Conservation (phyloP, 805 yeast species). For the Hagleromyces aurorensis region DNA sequence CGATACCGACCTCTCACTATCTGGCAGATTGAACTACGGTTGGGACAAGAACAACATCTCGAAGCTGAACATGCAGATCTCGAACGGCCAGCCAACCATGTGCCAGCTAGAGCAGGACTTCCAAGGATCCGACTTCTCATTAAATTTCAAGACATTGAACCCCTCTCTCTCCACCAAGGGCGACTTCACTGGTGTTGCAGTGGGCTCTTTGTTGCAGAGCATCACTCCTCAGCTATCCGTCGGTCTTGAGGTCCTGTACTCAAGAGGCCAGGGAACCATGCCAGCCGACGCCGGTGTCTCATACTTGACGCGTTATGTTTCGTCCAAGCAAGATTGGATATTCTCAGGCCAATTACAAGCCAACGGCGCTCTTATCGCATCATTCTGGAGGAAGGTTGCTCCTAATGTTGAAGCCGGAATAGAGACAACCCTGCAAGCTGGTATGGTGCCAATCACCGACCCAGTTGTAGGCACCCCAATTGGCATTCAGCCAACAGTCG, state of each 20-base stretch:
- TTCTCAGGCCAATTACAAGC: slow-evolving; percentile 91
- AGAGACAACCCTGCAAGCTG: slow-evolving; percentile 75
- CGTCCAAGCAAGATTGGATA: slow-evolving; percentile 68
- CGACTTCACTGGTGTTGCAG: slow-evolving; percentile 83
- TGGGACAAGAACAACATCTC: slow-evolving; percentile 76
- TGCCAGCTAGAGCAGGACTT: slow-evolving; percentile 93
- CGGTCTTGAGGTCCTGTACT: slow-evolving; percentile 90
- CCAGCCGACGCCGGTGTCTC: slow-evolving; percentile 91
- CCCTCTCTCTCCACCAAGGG: slow-evolving; percentile 62
- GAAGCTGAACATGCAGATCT: slow-evolving; percentile 81
- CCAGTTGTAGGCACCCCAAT: slow-evolving; percentile 71
- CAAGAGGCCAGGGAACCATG: slow-evolving; percentile 54
- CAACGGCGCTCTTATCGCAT: slow-evolving; percentile 79
- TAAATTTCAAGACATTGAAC: slow-evolving; percentile 85
- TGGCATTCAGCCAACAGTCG: slow-evolving; percentile 76
- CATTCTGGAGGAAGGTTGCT: slow-evolving; percentile 91
- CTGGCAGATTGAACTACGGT: slow-evolving; percentile 86
- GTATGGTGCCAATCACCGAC: slow-evolving; percentile 65
- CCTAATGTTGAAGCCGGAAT: slow-evolving; percentile 93
- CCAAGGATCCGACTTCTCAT: slow-evolving; percentile 80
- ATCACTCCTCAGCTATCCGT: slow-evolving; percentile 74
- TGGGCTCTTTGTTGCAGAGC: slow-evolving; percentile 84
- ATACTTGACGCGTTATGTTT: slow-evolving; percentile 82
- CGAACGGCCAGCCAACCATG: slow-evolving; percentile 87
- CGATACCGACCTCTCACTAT: slow-evolving; percentile 76